These are phyloP conservation scores for Curvularia hawaiiensis DNA, from an alignment of 2,329 filamentous ascomycete species.

Conservation along the genomic window DNA sequence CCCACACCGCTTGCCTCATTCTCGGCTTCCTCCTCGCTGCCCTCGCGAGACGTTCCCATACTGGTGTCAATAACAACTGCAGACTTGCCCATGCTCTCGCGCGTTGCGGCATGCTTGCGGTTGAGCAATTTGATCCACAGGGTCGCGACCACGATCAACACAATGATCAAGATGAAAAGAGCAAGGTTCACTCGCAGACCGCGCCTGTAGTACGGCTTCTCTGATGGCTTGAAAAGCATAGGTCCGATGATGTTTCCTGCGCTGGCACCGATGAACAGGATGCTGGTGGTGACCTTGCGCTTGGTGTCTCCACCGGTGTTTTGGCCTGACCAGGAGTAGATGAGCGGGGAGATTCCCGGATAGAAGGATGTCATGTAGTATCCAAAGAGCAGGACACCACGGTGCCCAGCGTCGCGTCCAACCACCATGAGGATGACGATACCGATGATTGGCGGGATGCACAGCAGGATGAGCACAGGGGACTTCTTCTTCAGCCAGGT, in stretches of 20 bases:
- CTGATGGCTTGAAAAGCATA: constrained; percentile 65
- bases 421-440: constrained; percentile 60
- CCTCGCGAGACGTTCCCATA: constrained; percentile 58
- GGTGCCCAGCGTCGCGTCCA: constrained; percentile 53
- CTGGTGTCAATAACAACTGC: constrained; percentile 64
- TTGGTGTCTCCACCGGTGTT: constrained; percentile 74
- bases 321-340: constrained; percentile 66
- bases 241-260: constrained; percentile 71
- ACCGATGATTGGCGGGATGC: constrained; percentile 62
- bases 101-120: constrained; percentile 57
- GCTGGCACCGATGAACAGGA: constrained; percentile 69
- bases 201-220: constrained; percentile 62
- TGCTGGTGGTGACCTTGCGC: constrained; percentile 67
- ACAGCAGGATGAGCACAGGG: constrained; percentile 59
- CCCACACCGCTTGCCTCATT: constrained; percentile 41
- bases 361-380: constrained; percentile 67
- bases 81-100: constrained; percentile 65
- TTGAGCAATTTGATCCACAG: constrained; percentile 61
- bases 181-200: constrained; percentile 65
- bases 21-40: constrained; percentile 37
- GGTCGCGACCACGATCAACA: constrained; percentile 54
- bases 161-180: constrained; percentile 65
- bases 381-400: constrained; percentile 59
- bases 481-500: constrained; percentile 62
- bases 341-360: constrained; percentile 64